These are phyloP conservation scores for Ustilago hordei DNA, from an alignment of 1,284 basidiomycete species.

Conservation along the genomic window DNA sequence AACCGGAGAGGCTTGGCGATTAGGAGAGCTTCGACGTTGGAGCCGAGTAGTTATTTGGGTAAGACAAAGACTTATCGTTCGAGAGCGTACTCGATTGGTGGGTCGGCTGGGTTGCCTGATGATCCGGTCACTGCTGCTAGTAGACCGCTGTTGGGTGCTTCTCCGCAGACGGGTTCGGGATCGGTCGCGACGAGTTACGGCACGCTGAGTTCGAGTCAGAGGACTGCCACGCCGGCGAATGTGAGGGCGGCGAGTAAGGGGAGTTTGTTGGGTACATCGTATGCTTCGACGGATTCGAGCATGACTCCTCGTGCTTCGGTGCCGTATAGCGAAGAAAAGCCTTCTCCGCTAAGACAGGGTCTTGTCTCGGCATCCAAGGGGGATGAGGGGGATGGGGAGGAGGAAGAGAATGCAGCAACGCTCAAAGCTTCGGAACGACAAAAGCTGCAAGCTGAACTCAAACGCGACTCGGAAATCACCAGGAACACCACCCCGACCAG, in stretches of 20 bases:
- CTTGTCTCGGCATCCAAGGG: not conserved
- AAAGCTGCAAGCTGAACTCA: constrained; percentile 38
- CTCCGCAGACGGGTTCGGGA: constrained; percentile 10
- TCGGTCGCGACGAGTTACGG: constrained; percentile 48
- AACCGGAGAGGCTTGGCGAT: constrained; percentile 41
- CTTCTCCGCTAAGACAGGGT: constrained; percentile 11
- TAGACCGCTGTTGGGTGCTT: constrained; percentile 29
- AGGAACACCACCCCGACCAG: constrained; percentile 32
- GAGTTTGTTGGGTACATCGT: constrained; percentile 27
- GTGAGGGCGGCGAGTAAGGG: constrained; percentile 32
- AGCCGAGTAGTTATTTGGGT: constrained; percentile 21
- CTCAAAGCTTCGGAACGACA: constrained; percentile 55
- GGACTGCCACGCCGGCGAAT: constrained; percentile 55
- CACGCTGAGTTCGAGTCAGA: constrained; percentile 57
- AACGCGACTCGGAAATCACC: constrained; percentile 3
- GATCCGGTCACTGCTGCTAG: constrained; percentile 38
- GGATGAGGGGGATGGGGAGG: constrained; percentile 6
- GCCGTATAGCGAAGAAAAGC: constrained; percentile 6
- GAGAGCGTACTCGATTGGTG: constrained; percentile 46
- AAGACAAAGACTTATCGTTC: constrained; percentile 18
- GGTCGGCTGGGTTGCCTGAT: constrained; percentile 48
- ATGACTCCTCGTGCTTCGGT: constrained; percentile 46
- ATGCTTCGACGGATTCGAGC: constrained; percentile 53
- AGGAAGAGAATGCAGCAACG: constrained; percentile 35
- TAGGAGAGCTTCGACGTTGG: constrained; percentile 45